Base-by-base conservation (phyloP, 2,329 filamentous ascomycete genomes). In the Talaromyces sp. region DNA sequence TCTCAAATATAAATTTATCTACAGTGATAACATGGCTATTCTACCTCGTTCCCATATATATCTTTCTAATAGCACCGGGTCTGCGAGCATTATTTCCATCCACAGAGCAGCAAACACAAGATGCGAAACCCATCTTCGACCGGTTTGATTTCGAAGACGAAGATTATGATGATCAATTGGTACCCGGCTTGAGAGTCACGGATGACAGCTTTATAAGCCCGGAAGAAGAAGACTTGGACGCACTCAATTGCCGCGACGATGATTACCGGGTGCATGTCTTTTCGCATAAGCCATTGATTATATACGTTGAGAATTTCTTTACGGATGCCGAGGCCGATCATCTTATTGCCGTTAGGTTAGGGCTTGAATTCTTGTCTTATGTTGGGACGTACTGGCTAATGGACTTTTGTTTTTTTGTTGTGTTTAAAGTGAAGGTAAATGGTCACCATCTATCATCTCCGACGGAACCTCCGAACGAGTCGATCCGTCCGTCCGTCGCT, bases 241-340 rank as follows among this genome's bases (percentile, higher is more conserved):
- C 63, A 3, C 39, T 63, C 9, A 62, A 60, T 35, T 74, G 72
- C 36, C 63, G 67, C 19, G 62, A 57, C 17, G 60, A 62, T n/a
- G 56, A 63, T 2, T 73, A 74, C 59, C 62, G 63, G 15, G 70
- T 80, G 1, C 78, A 82, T 63, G 70, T 86, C 5, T 73, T 84
- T 53, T 79, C 76, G 17, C 71, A 77, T 15, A 76, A 78, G 45
- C 83, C 83, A 2, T 67, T 86, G 60, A 73, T 86, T 6, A 73
- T 85, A 15, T 85, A 85, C 66, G 78, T 86, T 48, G 80, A 83
- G 65, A 72, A 75, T 36, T 85, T 85, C 65, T 60, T 85, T 36
- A 77, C 72, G 15, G 64, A 64, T 1, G 63, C 68, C 1, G 82
- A 85, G 66, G 75, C 75, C 11, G 68, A 75, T n/a, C 75, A 82